Evolutionary conservation across 148 eudicot species (phyloP), one percentile per base, ranked within the genome.

Genomic region (Silene uniflora): DNA sequence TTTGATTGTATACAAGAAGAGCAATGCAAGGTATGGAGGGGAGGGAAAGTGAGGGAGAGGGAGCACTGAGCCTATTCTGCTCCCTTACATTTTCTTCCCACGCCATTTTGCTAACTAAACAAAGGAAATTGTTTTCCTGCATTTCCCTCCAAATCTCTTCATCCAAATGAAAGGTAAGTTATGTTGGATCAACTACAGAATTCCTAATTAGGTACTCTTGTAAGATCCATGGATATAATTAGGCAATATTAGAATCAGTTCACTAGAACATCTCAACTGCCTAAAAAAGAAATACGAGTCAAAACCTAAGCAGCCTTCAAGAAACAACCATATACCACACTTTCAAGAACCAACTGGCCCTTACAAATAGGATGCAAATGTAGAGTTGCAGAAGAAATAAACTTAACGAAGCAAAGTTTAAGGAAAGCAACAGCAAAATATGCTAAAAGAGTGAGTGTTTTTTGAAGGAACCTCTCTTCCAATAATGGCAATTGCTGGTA

Each of bases 401-500:
- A 23, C 6, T 1, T 69, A 2, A 47, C 11, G 23, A 46, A 32
- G 32, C 18, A 22, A 49, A 46, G 23, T 29, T 18, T 42, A 69
- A 23, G 13, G 21, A n/a, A 47, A 22, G 68, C 9, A 54, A 74
- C 52, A 63, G 14, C 19, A 1, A 47, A 10, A 24, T 16, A 73
- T 22, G 67, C 23, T 58, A 71, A 52, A 67, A 76, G 64, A 67
- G 65, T 7, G 67, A 60, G 66, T 35, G 78, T 16, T 17, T 70
- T 29, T 19, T 69, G 21, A 74, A 66, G 32, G 27, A 68, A 95
- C 99, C 99, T 95, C 99, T 86, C 99, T 89, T 67, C 99, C 97
- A 75, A 95, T 92, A 70, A 95, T 89, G 70, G 89, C 90, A 85
- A 91, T 89, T 79, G 99, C 86, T 70, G 99, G 97, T 72, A 92